A percentile compares a stretch with the other conserved stretches of the same genome.
phyloP scores from a whole-genome alignment of 148 eudicot species.

The Amaranthus cruentus region DNA sequence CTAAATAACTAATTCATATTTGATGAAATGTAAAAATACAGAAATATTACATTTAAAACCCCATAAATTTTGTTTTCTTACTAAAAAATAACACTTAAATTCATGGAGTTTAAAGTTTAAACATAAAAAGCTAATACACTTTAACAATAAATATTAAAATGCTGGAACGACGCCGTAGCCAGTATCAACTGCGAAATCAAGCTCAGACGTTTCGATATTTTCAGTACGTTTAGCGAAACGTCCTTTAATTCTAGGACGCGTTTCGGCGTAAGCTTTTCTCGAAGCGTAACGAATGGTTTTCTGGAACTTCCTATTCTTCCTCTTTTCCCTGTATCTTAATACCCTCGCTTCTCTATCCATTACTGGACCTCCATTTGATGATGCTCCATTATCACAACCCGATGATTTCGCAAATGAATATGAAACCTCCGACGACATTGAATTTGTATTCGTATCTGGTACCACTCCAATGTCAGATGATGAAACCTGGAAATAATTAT shows the following conservation, averaged over 20 bases:
- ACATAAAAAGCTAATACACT: not conserved
- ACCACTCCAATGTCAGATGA: slow-evolving; percentile 87
- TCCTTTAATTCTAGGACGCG: slow-evolving; percentile 84
- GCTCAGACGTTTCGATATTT: slow-evolving; percentile 15
- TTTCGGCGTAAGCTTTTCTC: slow-evolving; percentile 88
- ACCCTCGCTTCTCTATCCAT: slow-evolving; percentile 76
- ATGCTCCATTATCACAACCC: slow-evolving; percentile 12
- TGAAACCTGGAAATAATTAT: slow-evolving; percentile 44
- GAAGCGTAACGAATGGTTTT: slow-evolving; percentile 93
- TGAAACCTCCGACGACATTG: slow-evolving; percentile 65
- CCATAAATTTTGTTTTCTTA: not conserved
- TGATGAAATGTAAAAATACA: too few relatives aligned
- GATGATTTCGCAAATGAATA: slow-evolving; percentile 27
- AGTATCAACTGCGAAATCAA: slow-evolving; percentile 33
- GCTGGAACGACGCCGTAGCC: slow-evolving; percentile 62
- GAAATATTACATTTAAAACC: too few relatives aligned
- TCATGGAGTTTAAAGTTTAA: too few relatives aligned
- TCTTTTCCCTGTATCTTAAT: slow-evolving; percentile 85
- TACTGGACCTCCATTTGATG: slow-evolving; percentile 7
- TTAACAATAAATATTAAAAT: slow-evolving; percentile 11
- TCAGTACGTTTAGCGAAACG: slow-evolving; percentile 78
- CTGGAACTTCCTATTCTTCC: slow-evolving; percentile 89
- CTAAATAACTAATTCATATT: too few relatives aligned
- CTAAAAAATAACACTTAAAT: not conserved
- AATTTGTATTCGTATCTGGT: slow-evolving; percentile 58